Evolutionary conservation across 2,329 filamentous ascomycete species (phyloP), one percentile per base, ranked within the genome.

Genomic region (Penicillium sp.): DNA sequence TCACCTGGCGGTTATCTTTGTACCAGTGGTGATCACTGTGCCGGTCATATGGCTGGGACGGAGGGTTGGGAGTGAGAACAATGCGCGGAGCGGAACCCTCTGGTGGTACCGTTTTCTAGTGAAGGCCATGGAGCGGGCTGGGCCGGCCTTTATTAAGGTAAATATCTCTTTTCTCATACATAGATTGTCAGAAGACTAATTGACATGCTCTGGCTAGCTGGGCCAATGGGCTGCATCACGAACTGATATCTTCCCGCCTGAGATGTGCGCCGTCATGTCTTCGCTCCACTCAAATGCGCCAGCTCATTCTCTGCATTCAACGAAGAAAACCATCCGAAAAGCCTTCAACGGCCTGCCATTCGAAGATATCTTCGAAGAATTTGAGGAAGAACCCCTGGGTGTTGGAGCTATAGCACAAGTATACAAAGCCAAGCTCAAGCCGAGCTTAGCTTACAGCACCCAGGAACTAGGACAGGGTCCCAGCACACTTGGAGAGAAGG

Each of bases 161-260:
- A 28, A 58, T 37, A 19, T 16, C 10, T 7, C 40, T n/a, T n/a
- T n/a, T n/a, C n/a, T n/a, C n/a, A n/a, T n/a, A n/a, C n/a, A n/a
- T n/a, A n/a, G n/a, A n/a, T n/a, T n/a, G n/a, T n/a, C n/a, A n/a
- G n/a, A n/a, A n/a, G n/a, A n/a, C n/a, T n/a, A n/a, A n/a, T n/a
- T n/a, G n/a, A n/a, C n/a, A n/a, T n/a, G n/a, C n/a, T n/a, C n/a
- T n/a, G n/a, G n/a, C n/a, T 64, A 92, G 87, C 85, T 99, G 51
- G 94, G 94, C 14, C 94, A 99, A 86, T 99, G 94, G 94, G 94
- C 94, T 16, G 94, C 94, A 3, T 97, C 94, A 5, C 84, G 94
- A 70, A 90, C 92, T 37, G 94, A 99, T 74, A 96, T 99, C 68
- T 99, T 99, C 70, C 94, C 94, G 1, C 89, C 83, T 19, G 87